phyloP scores from a whole-genome alignment of 352 stramenopile species.

The Globisporangium takayamanum region DNA sequence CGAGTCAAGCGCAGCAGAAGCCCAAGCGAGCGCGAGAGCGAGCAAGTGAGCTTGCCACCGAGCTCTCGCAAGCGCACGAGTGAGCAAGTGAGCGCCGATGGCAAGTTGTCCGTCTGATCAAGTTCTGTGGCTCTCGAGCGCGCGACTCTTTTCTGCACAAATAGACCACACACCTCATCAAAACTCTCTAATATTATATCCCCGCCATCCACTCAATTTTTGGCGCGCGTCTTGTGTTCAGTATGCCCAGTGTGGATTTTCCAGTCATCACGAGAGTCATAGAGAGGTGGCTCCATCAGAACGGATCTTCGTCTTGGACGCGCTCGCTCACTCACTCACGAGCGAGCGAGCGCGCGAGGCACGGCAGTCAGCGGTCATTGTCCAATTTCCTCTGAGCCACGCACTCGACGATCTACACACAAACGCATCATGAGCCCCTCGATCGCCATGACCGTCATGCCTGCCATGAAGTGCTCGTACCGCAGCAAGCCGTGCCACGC shows the following conservation, averaged over 20 bases:
- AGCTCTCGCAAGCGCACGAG: too few relatives aligned
- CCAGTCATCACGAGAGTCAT: not conserved
- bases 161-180: not conserved
- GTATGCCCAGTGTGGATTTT: not conserved
- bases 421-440: not conserved
- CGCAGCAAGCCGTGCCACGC: slow-evolving; percentile 26
- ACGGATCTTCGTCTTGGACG: not conserved
- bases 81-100: too few relatives aligned
- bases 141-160: too few relatives aligned
- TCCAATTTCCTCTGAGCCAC: not conserved
- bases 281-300: too few relatives aligned
- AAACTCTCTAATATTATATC: not conserved
- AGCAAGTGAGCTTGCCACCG: too few relatives aligned
- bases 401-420: not conserved
- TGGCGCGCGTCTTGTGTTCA: not conserved
- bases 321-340: too few relatives aligned
- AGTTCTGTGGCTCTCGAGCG: too few relatives aligned
- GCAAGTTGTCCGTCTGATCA: too few relatives aligned
- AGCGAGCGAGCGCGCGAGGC: too few relatives aligned
- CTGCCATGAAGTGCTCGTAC: not conserved
- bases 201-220: not conserved
- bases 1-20: too few relatives aligned
- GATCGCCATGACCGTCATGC: not conserved
- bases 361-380: not conserved
- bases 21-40: too few relatives aligned